Evolutionary conservation across 345 rosid genomes (phyloP), one percentile per base, ranked within the genome.

Genomic region (Punica granatum): DNA sequence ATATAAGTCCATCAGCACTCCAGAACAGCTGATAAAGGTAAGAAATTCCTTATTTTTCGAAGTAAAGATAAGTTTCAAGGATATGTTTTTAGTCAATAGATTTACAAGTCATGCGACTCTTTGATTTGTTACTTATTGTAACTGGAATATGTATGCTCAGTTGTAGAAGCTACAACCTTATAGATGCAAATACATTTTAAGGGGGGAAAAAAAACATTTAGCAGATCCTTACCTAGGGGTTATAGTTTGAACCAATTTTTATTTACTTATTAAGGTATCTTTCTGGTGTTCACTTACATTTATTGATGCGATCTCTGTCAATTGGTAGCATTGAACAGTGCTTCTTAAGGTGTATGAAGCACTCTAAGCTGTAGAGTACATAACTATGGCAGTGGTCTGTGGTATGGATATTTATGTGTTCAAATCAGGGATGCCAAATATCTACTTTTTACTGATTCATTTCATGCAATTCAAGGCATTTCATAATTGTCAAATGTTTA

Each of bases 111-210:
- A 11, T 41, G 51, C n/a, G n/a, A n/a, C n/a, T n/a, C 35, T 37
- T 41, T 36, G 63, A 19, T 41, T 74, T 85, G 70, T 83, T 76
- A 67, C 48, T 83, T 83, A 25, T 64, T 71, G 70, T 76, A 81
- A 48, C 74, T 80, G 15, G 67, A 81, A 64, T 69, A 79, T 71
- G 10, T 13, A 18, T 44, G 51, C 51, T 44, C 7, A 15, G n/a
- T 64, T 69, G n/a, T n/a, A n/a, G n/a, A n/a, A n/a, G n/a, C n/a
- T n/a, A n/a, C n/a, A n/a, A n/a, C n/a, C n/a, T n/a, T n/a, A n/a
- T n/a, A n/a, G n/a, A n/a, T n/a, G n/a, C n/a, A n/a, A n/a, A n/a
- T n/a, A n/a, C n/a, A n/a, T n/a, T n/a, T n/a, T n/a, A n/a, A n/a
- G n/a, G n/a, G n/a, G n/a, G n/a, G n/a, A n/a, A n/a, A n/a, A n/a